These are phyloP conservation scores for Dunaliella primolecta DNA, from an alignment of 139 green algal species.

Conservation along the genomic window DNA sequence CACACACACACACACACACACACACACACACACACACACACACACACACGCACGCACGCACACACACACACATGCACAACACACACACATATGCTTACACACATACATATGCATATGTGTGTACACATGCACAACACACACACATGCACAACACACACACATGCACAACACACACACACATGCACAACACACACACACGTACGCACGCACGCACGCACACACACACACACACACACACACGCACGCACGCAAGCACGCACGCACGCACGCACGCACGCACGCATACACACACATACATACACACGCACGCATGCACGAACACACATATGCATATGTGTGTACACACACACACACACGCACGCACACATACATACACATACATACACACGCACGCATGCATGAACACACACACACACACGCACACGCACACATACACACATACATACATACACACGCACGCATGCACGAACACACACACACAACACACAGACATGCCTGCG, in stretches of 20 bases:
- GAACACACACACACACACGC: no score
- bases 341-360: no score
- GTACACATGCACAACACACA: slow-evolving; percentile 8
- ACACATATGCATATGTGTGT: background rate
- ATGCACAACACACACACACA: background rate
- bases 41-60: no score
- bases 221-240: background rate
- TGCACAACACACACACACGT: background rate
- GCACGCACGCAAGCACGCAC: background rate
- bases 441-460: no score
- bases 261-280: background rate
- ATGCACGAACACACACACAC: no score
- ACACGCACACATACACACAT: no score
- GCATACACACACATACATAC: slow-evolving; percentile 9
- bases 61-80: no score
- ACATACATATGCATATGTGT: background rate
- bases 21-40: no score
- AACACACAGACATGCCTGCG: no score
- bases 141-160: slow-evolving; percentile 8
- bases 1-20: no score
- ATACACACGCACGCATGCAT: no score
- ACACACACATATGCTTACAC: background rate
- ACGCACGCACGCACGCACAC: background rate
- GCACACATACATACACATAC: no score
- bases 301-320: slow-evolving; percentile 5